These are phyloP conservation scores for Stagonosporopsis tanaceti DNA, from an alignment of 2,329 filamentous ascomycete genomes.

Conservation along the genomic window DNA sequence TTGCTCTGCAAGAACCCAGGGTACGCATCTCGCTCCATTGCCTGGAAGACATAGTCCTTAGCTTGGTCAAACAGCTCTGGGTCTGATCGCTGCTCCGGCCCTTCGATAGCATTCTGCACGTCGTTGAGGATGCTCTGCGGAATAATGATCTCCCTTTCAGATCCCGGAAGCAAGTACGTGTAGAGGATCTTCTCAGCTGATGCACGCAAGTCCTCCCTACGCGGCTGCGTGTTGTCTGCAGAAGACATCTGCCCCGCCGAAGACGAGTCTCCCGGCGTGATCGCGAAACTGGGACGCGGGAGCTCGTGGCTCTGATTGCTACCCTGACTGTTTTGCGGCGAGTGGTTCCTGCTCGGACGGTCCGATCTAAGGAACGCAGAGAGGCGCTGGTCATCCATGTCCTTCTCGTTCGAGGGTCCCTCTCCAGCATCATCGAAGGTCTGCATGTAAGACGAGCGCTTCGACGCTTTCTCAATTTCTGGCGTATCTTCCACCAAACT, in stretches of 20 bases:
- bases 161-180: constrained; percentile 92
- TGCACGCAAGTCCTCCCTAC: constrained; percentile 82
- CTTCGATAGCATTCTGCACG: constrained; percentile 88
- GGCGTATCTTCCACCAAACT: constrained; percentile 94
- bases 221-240: constrained; percentile 41
- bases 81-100: constrained; percentile 83
- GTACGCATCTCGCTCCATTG: constrained; percentile 99
- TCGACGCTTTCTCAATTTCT: constrained; percentile 84
- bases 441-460: constrained; percentile 78
- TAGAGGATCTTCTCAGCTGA: constrained; percentile 99
- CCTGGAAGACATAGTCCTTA: constrained; percentile 99
- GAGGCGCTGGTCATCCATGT: constrained; percentile 85
- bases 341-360: constrained; percentile 55
- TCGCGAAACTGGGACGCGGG: constrained; percentile 66
- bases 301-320: constrained; percentile 63
- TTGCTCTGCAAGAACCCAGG: constrained; percentile 95
- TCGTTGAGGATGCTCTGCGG: constrained; percentile 86
- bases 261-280: constrained; percentile 65
- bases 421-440: constrained; percentile 65
- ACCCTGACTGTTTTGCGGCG: constrained; percentile 57
- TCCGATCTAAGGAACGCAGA: constrained; percentile 83
- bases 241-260: constrained; percentile 60
- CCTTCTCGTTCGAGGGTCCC: constrained; percentile 69
- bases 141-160: constrained; percentile 93
- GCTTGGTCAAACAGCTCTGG: constrained; percentile 96